Base-by-base conservation (phyloP, 139 green algal genomes). In the Chlorella sp. region DNA sequence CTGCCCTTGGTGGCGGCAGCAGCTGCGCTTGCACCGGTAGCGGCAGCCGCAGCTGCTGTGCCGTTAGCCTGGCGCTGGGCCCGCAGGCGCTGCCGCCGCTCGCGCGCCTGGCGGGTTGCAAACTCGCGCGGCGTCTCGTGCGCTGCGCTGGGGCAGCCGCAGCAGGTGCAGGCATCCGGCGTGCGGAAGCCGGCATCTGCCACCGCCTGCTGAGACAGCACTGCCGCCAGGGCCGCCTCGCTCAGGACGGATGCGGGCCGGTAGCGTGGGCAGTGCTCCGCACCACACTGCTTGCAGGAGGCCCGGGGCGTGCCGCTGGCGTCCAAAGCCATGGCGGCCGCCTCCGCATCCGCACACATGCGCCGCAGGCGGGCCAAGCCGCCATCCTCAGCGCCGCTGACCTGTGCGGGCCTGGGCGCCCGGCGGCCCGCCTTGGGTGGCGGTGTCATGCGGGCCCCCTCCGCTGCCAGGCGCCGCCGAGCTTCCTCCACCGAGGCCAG, bases 221-320 rank as follows among this genome's bases (percentile, higher is more conserved):
- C 51, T 24, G 51, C 51, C 9, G 51, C 51, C 51, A 60, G 51
- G 13, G 22, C 13, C 11, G 51, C 51, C 51, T 60, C 51, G 14
- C 51, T 60, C 51, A 60, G 51, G 9, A 16, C 51, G 51, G 13
- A 11, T 26, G 51, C 17, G 74, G 75, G 75, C 19, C 54, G 48
- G 51, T 69, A 86, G 20, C 41, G 69, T 16, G 82, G 73, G 74
- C 82, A 86, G 32, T 19, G 3, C 0, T 16, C n/a, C 3, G 43
- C 34, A 6, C 82, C 65, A 32, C 82, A 86, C 17, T 24, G 46
- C 67, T 86, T 86, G 82, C 82, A 86, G 16, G 82, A 48, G 7
- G 65, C 73, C 3, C 74, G 64, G 41, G 60, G 34, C 8, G 26
- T 36, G 19, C 82, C 82, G 4, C 28, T 44, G 17, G 43, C 32